Conservation (phyloP, 352 stramenopile species). For the Vaucheria bursata region DNA sequence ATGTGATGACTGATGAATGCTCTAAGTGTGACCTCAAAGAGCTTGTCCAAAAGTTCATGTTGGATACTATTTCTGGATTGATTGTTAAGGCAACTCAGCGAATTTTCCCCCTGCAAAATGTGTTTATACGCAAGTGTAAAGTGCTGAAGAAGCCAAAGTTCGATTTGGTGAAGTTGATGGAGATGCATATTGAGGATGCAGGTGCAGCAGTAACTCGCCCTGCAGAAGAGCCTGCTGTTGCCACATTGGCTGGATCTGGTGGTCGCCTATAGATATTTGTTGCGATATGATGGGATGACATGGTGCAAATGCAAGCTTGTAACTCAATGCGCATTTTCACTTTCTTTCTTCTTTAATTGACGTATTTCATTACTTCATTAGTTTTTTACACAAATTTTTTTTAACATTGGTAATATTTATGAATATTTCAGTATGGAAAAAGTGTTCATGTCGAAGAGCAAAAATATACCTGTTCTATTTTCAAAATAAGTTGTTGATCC, state of each 20-base stretch:
- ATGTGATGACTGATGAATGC: conserved; percentile 93
- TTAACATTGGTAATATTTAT: no score
- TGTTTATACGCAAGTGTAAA: conserved; percentile 99
- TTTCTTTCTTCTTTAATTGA: no score
- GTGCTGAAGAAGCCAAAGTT: conserved; percentile 99
- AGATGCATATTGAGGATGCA: conserved; percentile 92
- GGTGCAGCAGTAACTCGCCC: conserved; percentile 65
- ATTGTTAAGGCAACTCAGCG: conserved; percentile 92
- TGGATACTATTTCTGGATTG: conserved; percentile 92
- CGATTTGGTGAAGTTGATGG: conserved; percentile 98
- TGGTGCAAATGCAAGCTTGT: no score
- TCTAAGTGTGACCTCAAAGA: conserved; percentile 97
- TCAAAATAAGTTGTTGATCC: no score
- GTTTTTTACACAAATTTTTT: no score
- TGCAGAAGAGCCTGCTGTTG: conserved; percentile 2
- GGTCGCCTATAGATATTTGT: not conserved
- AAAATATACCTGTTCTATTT: no score
- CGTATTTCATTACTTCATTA: no score
- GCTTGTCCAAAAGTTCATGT: conserved; percentile 97
- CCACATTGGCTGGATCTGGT: not conserved
- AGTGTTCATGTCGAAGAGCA: no score
- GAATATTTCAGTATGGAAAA: no score
- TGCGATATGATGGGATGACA: no score
- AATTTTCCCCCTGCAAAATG: conserved; percentile 98
- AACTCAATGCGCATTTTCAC: no score